Conservation (phyloP, 257 asterid species). For the Nicotiana attenuata region DNA sequence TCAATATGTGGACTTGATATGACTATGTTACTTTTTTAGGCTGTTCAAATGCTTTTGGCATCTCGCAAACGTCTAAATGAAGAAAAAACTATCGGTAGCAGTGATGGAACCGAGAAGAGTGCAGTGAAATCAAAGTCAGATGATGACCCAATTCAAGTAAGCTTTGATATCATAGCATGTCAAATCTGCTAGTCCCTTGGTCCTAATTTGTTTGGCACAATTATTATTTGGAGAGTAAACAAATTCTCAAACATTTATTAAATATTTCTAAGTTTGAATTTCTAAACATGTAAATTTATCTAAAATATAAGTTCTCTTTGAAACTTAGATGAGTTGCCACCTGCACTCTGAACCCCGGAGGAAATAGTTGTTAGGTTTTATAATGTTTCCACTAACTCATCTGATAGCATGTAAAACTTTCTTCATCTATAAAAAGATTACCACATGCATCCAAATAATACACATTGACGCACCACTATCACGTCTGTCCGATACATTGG, state of each 20-base stretch:
- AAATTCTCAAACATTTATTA: neutral
- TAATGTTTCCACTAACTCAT: neutral
- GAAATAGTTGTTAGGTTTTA: neutral
- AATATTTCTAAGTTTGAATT: neutral
- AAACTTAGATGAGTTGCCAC: neutral
- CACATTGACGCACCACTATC: neutral
- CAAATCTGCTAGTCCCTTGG: neutral
- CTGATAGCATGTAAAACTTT: neutral
- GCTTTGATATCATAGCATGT: slow-evolving; percentile 16
- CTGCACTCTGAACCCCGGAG: neutral
- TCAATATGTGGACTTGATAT: neutral
- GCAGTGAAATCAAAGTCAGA: slow-evolving; percentile 31
- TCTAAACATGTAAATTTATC: neutral
- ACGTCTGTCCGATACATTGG: neutral
- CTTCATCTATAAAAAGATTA: neutral
- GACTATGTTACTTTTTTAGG: slow-evolving; percentile 35
- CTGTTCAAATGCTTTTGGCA: slow-evolving; percentile 63
- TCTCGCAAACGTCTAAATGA: slow-evolving; percentile 55
- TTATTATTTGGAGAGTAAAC: neutral
- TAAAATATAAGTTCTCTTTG: neutral
- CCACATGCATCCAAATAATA: neutral
- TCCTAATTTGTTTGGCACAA: neutral
- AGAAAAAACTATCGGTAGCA: slow-evolving; percentile 32
- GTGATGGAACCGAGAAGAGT: slow-evolving; percentile 23
- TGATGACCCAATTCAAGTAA: slow-evolving; percentile 76